A percentile compares a stretch with the other conserved stretches of the same genome.
Conservation (phyloP, 1,139 yeast species). For the Diutina pseudorugosa region DNA sequence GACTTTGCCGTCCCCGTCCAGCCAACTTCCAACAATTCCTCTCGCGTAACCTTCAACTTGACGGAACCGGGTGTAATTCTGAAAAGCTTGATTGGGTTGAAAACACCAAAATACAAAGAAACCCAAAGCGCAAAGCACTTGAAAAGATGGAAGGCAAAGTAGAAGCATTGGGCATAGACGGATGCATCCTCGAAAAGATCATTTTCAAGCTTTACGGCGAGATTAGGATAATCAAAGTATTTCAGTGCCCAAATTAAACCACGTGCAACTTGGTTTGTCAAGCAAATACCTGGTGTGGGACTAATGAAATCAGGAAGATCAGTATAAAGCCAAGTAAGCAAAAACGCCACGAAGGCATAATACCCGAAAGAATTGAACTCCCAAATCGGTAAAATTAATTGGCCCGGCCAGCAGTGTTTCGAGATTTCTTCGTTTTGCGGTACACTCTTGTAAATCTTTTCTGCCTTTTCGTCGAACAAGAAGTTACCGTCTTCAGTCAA, state of each 20-base stretch:
- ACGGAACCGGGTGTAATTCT: slow-evolving; percentile 16
- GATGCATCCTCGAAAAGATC: slow-evolving; percentile 33
- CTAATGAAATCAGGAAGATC: slow-evolving; percentile 82
- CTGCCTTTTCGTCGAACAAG: slow-evolving; percentile 35
- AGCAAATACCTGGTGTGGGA: slow-evolving; percentile 86
- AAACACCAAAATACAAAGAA: slow-evolving; percentile 53
- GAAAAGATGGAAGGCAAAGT: slow-evolving; percentile 58
- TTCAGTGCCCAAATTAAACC: slow-evolving; percentile 21
- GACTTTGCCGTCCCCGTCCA: slow-evolving; percentile 89
- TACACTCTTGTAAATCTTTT: slow-evolving; percentile 30
- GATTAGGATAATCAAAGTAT: slow-evolving; percentile 18
- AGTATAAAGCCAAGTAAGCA: slow-evolving; percentile 73
- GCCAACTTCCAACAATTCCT: slow-evolving; percentile 56
- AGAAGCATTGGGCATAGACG: slow-evolving; percentile 46
- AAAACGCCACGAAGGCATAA: slow-evolving; percentile 28
- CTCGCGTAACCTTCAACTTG: slow-evolving; percentile 31
- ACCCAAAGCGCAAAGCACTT: slow-evolving; percentile 49
- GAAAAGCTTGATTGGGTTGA: slow-evolving; percentile 49
- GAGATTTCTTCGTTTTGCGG: slow-evolving; percentile 35
- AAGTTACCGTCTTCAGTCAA: slow-evolving; percentile 77
- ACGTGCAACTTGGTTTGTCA: slow-evolving; percentile 52
- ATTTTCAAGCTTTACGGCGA: slow-evolving; percentile 34
- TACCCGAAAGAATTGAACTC: slow-evolving; percentile 38
- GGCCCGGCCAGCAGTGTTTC: slow-evolving; percentile 79
- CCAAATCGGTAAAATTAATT: slow-evolving; percentile 78